Conservation (phyloP, 148 eudicot genomes). For the Polygonum maritimum region DNA sequence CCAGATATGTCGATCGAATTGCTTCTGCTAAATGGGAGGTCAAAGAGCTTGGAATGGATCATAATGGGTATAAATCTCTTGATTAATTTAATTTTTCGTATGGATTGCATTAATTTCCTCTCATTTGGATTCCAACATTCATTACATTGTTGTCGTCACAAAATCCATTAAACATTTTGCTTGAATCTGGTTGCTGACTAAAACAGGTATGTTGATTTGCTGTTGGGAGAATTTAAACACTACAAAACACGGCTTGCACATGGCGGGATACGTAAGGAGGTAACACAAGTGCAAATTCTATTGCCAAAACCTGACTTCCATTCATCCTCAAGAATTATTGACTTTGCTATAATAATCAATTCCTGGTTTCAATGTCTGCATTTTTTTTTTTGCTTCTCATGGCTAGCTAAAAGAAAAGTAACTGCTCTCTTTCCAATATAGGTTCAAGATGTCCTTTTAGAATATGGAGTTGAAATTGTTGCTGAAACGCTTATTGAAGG, state of each 20-base stretch:
- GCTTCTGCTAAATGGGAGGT: constrained; percentile 90
- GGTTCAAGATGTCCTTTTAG: constrained; percentile 78
- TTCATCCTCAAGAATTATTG: neutral
- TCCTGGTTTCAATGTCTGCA: neutral
- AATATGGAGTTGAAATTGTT: constrained; percentile 78
- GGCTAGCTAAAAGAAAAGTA: neutral
- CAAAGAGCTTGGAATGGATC: constrained; percentile 91
- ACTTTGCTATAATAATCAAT: neutral
- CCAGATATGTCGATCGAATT: constrained; percentile 83
- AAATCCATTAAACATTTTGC: neutral
- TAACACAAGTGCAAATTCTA: constrained; percentile 15
- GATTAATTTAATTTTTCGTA: neutral
- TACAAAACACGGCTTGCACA: constrained; percentile 86
- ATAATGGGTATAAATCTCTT: constrained; percentile 60
- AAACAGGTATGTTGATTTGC: constrained; percentile 81
- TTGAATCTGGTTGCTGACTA: neutral
- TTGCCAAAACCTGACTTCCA: neutral
- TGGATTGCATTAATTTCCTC: neutral
- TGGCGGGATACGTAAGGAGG: constrained; percentile 82
- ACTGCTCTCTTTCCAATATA: constrained; percentile 17
- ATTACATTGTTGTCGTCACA: neutral
- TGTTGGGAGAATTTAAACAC: constrained; percentile 92
- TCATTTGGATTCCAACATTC: neutral
- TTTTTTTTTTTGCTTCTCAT: neutral
- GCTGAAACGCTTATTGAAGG: constrained; percentile 88